These are phyloP conservation scores for Saturnispora diversa DNA, from an alignment of 805 yeast genomes.

Conservation along the genomic window DNA sequence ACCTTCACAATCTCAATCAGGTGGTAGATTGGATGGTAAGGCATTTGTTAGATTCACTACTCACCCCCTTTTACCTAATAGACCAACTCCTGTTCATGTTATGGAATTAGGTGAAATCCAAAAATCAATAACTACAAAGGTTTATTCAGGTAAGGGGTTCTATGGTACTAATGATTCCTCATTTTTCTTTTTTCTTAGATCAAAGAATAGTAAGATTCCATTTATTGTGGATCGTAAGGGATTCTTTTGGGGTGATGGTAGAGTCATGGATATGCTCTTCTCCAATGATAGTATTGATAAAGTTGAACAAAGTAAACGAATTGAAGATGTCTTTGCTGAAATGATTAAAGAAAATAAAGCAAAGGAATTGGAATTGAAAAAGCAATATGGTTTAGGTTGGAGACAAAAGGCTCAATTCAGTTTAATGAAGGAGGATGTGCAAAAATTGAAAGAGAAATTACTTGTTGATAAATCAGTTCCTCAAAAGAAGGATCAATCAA, in stretches of 20 bases:
- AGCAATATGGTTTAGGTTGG: constrained; percentile 51
- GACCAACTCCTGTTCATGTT: constrained; percentile 67
- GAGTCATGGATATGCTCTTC: constrained; percentile 73
- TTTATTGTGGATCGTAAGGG: constrained; percentile 82
- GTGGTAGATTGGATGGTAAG: constrained; percentile 40
- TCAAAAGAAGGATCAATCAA: constrained; percentile 1
- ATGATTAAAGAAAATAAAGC: constrained; percentile 39
- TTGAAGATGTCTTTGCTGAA: constrained; percentile 27
- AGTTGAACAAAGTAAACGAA: constrained; percentile 47
- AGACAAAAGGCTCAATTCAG: constrained; percentile 41
- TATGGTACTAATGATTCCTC: constrained; percentile 76
- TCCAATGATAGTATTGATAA: constrained; percentile 72
- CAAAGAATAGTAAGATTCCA: constrained; percentile 44
- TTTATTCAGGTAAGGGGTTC: constrained; percentile 83
- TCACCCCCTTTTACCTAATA: constrained; percentile 68
- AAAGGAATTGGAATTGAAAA: constrained; percentile 52
- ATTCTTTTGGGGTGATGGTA: constrained; percentile 89
- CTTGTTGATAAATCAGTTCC: constrained; percentile 13
- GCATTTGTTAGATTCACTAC: constrained; percentile 51
- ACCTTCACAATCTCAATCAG: constrained; percentile 30
- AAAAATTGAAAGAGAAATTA: constrained; percentile 21
- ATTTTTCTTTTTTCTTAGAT: constrained; percentile 66
- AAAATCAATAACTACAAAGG: constrained; percentile 54
- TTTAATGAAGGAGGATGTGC: constrained; percentile 37
- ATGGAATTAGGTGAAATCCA: constrained; percentile 49